Conservation (phyloP, 2,329 filamentous ascomycete species). For the Paecilomyces formosus region DNA sequence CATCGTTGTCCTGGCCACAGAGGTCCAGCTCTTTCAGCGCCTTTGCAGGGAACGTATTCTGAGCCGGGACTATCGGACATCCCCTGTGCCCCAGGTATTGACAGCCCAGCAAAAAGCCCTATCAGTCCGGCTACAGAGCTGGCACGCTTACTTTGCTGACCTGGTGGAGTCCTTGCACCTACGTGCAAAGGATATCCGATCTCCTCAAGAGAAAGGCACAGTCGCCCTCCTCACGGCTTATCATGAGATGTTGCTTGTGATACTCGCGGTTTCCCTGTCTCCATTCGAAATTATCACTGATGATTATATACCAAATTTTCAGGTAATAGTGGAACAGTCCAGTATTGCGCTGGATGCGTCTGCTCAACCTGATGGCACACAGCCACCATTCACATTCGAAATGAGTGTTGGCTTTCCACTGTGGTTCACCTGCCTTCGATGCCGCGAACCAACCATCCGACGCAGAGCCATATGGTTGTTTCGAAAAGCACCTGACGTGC, state of each 20-base stretch:
- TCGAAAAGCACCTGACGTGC: slow-evolving; percentile 13
- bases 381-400: slow-evolving; percentile 25
- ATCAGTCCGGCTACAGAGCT: slow-evolving; percentile 10
- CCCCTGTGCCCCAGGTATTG: slow-evolving; percentile 10
- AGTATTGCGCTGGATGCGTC: slow-evolving; percentile 11
- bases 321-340: background rate
- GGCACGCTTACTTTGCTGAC: slow-evolving; percentile 15
- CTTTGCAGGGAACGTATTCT: slow-evolving; percentile 11
- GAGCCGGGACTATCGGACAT: background rate
- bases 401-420: slow-evolving; percentile 20
- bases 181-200: background rate
- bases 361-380: slow-evolving; percentile 13
- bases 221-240: slow-evolving; percentile 15
- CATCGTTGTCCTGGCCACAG: slow-evolving; percentile 15
- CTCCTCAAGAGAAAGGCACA: slow-evolving; percentile 11
- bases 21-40: slow-evolving; percentile 16
- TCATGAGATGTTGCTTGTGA: slow-evolving; percentile 17
- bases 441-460: slow-evolving; percentile 22
- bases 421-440: slow-evolving; percentile 23
- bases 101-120: slow-evolving; percentile 9
- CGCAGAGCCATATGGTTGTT: slow-evolving; percentile 21
- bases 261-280: slow-evolving; percentile 14
- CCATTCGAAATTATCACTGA: slow-evolving; percentile 14
- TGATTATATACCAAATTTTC: slow-evolving; percentile 7
- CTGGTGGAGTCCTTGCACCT: slow-evolving; percentile 7